These are phyloP conservation scores for Chaetoscypha palmicola DNA, from an alignment of 2,329 filamentous ascomycete genomes.

Conservation along the genomic window DNA sequence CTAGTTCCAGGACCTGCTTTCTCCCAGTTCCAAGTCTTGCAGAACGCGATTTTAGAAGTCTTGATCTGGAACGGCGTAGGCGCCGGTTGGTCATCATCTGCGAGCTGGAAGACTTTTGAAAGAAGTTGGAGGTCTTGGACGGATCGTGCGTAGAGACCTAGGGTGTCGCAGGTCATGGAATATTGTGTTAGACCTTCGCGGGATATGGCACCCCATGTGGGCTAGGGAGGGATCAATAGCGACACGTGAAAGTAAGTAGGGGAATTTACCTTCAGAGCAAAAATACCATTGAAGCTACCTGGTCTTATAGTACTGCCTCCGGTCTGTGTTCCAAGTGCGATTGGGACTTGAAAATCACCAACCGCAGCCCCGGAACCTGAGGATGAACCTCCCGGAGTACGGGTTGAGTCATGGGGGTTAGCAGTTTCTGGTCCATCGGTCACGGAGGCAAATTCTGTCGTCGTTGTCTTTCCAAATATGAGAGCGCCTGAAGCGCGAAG, in stretches of 20 bases:
- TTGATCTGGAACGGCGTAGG: conserved; percentile 32
- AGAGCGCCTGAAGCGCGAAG: conserved; percentile 49
- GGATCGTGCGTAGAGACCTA: conserved; percentile 53
- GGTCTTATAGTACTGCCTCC: conserved; percentile 58
- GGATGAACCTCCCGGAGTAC: conserved; percentile 61
- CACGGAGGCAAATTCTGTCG: conserved; percentile 57
- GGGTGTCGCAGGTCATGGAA: conserved; percentile 52
- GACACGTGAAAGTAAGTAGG: too few species aligned
- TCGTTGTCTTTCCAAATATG: conserved; percentile 53
- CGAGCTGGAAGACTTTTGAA: conserved; percentile 44
- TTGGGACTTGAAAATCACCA: conserved; percentile 47
- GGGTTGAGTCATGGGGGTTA: conserved; percentile 47
- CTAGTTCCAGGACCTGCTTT: conserved; percentile 39
- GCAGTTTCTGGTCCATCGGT: conserved; percentile 44
- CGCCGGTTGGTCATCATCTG: conserved; percentile 39
- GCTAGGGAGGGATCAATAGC: conserved; percentile 31
- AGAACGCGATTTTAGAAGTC: conserved; percentile 47
- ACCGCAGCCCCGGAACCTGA: conserved; percentile 61
- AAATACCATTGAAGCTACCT: conserved; percentile 58
- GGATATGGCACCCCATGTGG: conserved; percentile 57
- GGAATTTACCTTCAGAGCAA: conserved; percentile 45
- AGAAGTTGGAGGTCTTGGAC: conserved; percentile 53
- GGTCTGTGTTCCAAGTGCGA: conserved; percentile 59
- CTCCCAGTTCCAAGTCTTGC: conserved; percentile 46
- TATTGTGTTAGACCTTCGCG: conserved; percentile 55